Evolutionary conservation across 1,284 basidiomycete species (phyloP), one percentile per base, ranked within the genome.

Genomic region (Sphaerobolus stellatus): DNA sequence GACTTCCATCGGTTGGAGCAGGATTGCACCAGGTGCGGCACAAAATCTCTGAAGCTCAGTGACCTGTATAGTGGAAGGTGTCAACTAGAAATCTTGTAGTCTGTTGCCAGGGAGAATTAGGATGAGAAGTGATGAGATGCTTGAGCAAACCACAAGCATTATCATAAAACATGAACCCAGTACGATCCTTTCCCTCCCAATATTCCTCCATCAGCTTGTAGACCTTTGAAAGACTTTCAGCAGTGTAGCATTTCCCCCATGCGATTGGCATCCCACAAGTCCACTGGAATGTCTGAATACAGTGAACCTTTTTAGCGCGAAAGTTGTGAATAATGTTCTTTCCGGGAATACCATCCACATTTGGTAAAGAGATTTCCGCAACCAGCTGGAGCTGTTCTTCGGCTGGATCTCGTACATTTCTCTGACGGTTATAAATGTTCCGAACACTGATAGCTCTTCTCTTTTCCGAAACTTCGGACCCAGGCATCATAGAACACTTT

Each of bases 21-120:
- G 68, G 68, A 59, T 70, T 70, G 43, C 68, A 70, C 55, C 64
- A 63, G 18, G 54, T 45, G 7, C 66, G 57, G 56, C 67, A 69
- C 4, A 65, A 50, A 55, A 57, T 9, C 14, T 69, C 66, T 22
- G 54, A 55, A 36, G 64, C 57, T 7, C 52, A 46, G 38, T 68
- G 67, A 18, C 63, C 63, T 48, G 62, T 65, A 52, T 68, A 68
- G 52, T 68, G 66, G 62, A 64, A 68, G 1, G 61, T 57, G 56
- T 68, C 66, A n/a, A 67, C 65, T 51, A 67, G 64, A 50, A 68
- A 63, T 30, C 57, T 57, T 31, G 62, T 66, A 2, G 56, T 51
- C 22, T 48, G 16, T 1, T 66, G 31, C 65, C 65, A 67, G 2
- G 52, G 47, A 38, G 49, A 54, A 18, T 48, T 25, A 24, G 43